These are phyloP conservation scores for Sugiyamaella grinbergsii DNA, from an alignment of 1,139 yeast genomes.

Conservation along the genomic window DNA sequence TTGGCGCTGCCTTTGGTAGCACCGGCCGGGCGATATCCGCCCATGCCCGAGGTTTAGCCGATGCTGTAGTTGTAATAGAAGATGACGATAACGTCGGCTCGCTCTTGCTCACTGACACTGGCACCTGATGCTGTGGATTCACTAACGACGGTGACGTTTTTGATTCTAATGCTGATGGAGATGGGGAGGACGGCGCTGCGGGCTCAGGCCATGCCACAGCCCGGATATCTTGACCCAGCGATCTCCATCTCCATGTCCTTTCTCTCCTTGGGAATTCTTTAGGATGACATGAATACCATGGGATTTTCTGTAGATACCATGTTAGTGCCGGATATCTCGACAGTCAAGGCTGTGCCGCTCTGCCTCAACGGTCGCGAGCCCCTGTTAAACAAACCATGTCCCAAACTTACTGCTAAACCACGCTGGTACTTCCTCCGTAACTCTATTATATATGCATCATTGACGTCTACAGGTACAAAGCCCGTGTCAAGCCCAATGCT, in stretches of 20 bases:
- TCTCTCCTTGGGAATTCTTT: conserved; percentile 24
- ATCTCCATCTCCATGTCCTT: conserved; percentile 14
- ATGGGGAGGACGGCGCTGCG: conserved; percentile 8
- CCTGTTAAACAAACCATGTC: too few species aligned
- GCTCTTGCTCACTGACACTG: conserved; percentile 4
- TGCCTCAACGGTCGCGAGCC: background rate
- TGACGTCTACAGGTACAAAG: conserved; percentile 25
- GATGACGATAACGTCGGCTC: too few species aligned
- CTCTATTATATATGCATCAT: conserved; percentile 27
- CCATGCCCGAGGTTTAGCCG: conserved; percentile 18
- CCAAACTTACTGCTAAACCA: conserved; percentile 13
- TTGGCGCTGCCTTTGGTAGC: conserved; percentile 4
- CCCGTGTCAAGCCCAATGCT: conserved; percentile 18
- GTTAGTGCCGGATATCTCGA: too few species aligned
- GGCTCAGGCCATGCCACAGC: conserved; percentile 15
- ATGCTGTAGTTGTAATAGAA: background rate
- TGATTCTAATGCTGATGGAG: conserved; percentile 5
- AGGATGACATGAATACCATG: conserved; percentile 27
- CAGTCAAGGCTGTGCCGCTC: too few species aligned
- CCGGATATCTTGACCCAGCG: conserved; percentile 8
- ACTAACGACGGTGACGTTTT: background rate
- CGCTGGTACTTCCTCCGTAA: conserved; percentile 18
- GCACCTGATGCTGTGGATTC: background rate
- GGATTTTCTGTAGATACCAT: too few species aligned
- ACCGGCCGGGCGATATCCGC: conserved; percentile 19